Percentiles rank a stretch among this genome's conserved stretches.
Evolutionary conservation across 2,329 filamentous ascomycete species (phyloP).

Genomic region (Gaeumannomyces tritici): DNA sequence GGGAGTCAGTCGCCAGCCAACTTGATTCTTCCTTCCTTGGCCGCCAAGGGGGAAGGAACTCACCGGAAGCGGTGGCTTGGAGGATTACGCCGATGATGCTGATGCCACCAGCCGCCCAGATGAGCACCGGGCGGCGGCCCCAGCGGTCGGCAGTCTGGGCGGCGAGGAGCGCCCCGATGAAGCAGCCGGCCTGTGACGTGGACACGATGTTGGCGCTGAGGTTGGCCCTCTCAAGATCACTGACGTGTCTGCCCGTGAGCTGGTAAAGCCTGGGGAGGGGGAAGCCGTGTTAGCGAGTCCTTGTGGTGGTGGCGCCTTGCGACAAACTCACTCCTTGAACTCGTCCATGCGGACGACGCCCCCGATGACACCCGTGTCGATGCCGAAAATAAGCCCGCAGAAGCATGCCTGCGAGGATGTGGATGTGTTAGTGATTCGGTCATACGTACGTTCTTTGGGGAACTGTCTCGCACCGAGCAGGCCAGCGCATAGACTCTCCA

Average conservation of each 20-base stretch:
- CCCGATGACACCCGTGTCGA: constrained; percentile 17
- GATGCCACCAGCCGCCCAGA: constrained; percentile 2
- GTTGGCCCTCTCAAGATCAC: not conserved
- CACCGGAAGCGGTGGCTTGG: constrained; percentile 12
- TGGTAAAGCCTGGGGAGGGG: not conserved
- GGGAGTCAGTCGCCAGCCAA: not conserved
- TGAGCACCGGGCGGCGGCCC: not conserved
- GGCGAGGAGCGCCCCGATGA: not conserved
- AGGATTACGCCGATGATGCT: constrained; percentile 19
- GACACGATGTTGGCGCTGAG: not conserved
- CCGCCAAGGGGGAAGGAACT: constrained; percentile 11
- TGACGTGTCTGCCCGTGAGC: not conserved
- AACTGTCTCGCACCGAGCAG: constrained; percentile 27
- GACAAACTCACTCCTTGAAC: constrained; percentile 6
- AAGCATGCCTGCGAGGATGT: constrained; percentile 11
- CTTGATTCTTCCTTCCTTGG: not conserved
- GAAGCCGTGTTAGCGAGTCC: not conserved
- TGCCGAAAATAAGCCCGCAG: constrained; percentile 14
- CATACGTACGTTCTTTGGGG: too few species aligned
- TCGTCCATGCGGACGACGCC: constrained; percentile 15
- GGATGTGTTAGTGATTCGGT: too few species aligned
- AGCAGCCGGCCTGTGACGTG: not conserved
- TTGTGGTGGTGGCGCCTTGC: too few species aligned
- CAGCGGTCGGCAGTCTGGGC: not conserved
- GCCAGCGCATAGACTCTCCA: constrained; percentile 58